These are phyloP conservation scores for Ananas comosus DNA, from an alignment of 176 grass and related monocot species.

Conservation along the genomic window DNA sequence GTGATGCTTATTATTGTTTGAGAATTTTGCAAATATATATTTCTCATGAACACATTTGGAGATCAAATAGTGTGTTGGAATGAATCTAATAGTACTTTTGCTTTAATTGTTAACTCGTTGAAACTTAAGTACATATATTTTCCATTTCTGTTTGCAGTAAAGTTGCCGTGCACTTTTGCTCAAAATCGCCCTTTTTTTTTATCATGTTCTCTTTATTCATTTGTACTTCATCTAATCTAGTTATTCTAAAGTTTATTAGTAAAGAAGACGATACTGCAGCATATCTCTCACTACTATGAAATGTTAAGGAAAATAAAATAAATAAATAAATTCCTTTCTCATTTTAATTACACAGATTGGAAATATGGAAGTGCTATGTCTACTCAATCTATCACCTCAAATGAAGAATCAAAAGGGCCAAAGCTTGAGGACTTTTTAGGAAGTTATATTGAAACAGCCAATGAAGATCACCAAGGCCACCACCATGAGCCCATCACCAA, in stretches of 20 bases:
- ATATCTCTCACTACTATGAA: too few species aligned
- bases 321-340: background rate
- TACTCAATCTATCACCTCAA: background rate
- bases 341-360: conserved; percentile 37
- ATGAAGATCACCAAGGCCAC: conserved; percentile 8
- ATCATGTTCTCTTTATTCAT: background rate
- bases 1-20: too few species aligned
- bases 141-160: too few species aligned
- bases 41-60: background rate
- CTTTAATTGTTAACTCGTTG: too few species aligned
- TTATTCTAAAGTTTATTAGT: background rate
- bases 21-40: too few species aligned
- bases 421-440: conserved; percentile 81
- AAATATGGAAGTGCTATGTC: conserved; percentile 30
- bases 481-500: conserved; percentile 17
- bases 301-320: too few species aligned
- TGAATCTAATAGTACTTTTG: background rate
- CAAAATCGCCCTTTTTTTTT: background rate
- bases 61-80: background rate
- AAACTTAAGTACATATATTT: too few species aligned
- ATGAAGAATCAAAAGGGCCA: conserved; percentile 24
- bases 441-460: conserved; percentile 27
- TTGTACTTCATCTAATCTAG: background rate
- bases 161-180: too few species aligned
- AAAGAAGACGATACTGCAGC: too few species aligned